Base-by-base conservation (phyloP, 2,329 filamentous ascomycete species). In the Davidsoniella neocaledoniae region DNA sequence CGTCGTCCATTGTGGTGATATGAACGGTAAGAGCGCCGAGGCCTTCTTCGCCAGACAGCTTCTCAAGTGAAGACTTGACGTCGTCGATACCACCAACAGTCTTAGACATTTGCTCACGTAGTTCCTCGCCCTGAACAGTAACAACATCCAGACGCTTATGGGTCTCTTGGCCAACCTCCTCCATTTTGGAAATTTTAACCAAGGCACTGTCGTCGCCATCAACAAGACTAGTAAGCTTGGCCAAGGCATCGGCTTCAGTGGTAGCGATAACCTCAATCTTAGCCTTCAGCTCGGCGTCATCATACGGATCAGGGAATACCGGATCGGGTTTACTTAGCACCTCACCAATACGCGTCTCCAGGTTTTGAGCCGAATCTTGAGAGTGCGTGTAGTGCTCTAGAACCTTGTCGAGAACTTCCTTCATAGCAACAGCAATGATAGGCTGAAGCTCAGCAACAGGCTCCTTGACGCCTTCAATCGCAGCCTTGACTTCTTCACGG, bases 351-450 rank as follows among this genome's bases (percentile, higher is more conserved):
- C 72, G 75, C 53, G 74, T 69, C 55, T 77, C 68, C 21, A 81
- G 68, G 2, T 70, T 67, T 5, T 63, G 70, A 1, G 70, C 67
- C 0, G 80, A 74, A 42, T 75, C 72, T 63, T 88, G 86, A 12
- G 86, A 83, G 60, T 94, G 85, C 57, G 94, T 86, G 58, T 83
- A 94, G 61, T 96, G 88, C 60, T 93, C 77, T 21, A 79, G 82
- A 49, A 94, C 84, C 21, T 93, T 72, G 6, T 78, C 70, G 38
- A 93, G 72, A n/a, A 96, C 79, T 58, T 95, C 85, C 58, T 86
- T 83, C 56, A 98, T 77, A 0, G 84, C 77, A 48, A 90, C 81
- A 51, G 95, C 74, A 56, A 96, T 83, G 65, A 93, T 83, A 1
- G 91, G 91, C 57, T 95, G 83, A 56, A 83, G 82, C 61, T 95